phyloP scores from a whole-genome alignment of 352 stramenopile species.

The Pythium rhizo-oryzae region DNA sequence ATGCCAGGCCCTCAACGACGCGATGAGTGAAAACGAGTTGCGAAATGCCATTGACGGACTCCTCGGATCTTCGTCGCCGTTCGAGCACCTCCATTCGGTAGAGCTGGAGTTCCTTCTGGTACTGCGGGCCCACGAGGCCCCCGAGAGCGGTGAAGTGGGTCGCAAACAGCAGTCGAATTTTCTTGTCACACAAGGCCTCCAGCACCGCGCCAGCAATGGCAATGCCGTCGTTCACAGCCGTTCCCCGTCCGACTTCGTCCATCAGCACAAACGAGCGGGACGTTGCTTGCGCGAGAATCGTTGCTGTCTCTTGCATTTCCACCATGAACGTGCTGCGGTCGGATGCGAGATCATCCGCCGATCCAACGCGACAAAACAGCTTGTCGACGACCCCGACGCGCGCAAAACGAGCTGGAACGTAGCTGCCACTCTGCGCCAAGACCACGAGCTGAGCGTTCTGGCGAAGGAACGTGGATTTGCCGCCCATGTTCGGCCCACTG shows the following conservation, averaged over 20 bases:
- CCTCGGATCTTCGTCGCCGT: slow-evolving; percentile 9
- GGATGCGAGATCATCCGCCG: slow-evolving; percentile 75
- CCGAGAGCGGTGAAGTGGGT: slow-evolving; percentile 84
- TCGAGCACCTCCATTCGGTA: slow-evolving; percentile 77
- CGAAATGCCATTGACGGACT: slow-evolving; percentile 16
- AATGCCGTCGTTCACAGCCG: slow-evolving; percentile 76
- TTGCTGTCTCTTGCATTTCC: slow-evolving; percentile 88
- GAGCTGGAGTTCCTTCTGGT: slow-evolving; percentile 42
- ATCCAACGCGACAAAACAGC: slow-evolving; percentile 83
- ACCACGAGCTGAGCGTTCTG: slow-evolving; percentile 80
- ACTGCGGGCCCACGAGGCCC: slow-evolving; percentile 40
- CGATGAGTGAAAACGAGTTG: slow-evolving; percentile 80
- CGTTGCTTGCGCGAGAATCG: slow-evolving; percentile 75
- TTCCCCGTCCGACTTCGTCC: slow-evolving; percentile 87
- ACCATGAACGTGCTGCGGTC: slow-evolving; percentile 89
- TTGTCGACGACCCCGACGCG: slow-evolving; percentile 76
- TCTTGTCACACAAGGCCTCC: slow-evolving; percentile 60
- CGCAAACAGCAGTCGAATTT: slow-evolving; percentile 74
- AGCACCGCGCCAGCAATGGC: slow-evolving; percentile 82
- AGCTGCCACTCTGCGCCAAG: slow-evolving; percentile 82
- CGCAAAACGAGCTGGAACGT: slow-evolving; percentile 75
- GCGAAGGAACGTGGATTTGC: slow-evolving; percentile 86
- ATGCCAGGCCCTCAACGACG: slow-evolving; percentile 65
- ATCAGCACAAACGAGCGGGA: slow-evolving; percentile 84
- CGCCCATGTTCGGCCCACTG: slow-evolving; percentile 90